These are phyloP conservation scores for Vigna trinervia DNA, from an alignment of 306 rosid genomes.

Conservation along the genomic window DNA sequence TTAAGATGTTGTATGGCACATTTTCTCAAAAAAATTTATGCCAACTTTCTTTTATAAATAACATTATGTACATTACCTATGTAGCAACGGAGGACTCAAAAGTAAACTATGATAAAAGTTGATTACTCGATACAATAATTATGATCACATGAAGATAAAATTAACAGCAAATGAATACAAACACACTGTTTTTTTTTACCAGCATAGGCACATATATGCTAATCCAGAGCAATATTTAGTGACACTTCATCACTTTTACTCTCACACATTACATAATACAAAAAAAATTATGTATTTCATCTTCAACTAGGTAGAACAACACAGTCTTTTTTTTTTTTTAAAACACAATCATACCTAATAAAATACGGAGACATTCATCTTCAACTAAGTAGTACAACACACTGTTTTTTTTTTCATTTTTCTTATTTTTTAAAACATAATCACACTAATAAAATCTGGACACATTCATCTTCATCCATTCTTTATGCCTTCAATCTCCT, in stretches of 20 bases:
- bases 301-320: background rate
- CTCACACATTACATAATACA: background rate
- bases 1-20: too few species aligned
- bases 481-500: background rate
- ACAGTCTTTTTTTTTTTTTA: too few species aligned
- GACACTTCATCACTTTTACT: background rate
- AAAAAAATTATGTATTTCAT: background rate
- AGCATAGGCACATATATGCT: background rate
- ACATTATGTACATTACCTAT: too few species aligned
- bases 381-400: too few species aligned
- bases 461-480: background rate
- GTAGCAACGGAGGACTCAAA: too few species aligned
- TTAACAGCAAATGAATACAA: background rate
- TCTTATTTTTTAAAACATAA: background rate
- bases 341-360: too few species aligned
- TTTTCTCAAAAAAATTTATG: too few species aligned
- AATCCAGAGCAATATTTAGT: background rate
- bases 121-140: too few species aligned
- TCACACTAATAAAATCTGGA: background rate
- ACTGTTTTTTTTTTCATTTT: background rate
- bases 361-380: too few species aligned
- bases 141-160: too few species aligned
- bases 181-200: background rate
- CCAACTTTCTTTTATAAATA: too few species aligned
- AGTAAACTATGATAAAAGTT: too few species aligned